Percentiles rank a stretch among this genome's conserved stretches.
Conservation (phyloP, 2,329 filamentous ascomycete genomes). For the Hypoxylon sp. region DNA sequence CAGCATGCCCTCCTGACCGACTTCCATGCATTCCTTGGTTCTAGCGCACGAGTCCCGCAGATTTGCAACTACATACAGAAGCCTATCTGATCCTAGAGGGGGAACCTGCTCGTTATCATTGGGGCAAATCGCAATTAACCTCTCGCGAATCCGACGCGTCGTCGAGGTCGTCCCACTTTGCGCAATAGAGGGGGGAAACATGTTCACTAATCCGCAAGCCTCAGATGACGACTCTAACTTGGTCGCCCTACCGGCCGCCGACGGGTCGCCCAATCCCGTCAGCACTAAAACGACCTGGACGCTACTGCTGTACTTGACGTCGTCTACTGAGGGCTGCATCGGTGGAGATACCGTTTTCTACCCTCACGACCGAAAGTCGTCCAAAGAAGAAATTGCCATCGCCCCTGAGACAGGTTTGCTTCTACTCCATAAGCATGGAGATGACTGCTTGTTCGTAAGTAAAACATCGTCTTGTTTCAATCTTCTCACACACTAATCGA, state of each 20-base stretch:
- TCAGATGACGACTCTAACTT: constrained; percentile 89
- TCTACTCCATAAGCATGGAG: constrained; percentile 87
- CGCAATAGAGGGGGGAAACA: background rate
- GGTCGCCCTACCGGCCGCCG: constrained; percentile 65
- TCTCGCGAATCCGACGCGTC: background rate
- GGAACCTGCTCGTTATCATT: constrained; percentile 1
- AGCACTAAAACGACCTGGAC: constrained; percentile 88
- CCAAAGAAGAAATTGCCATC: constrained; percentile 76
- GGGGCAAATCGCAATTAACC: background rate
- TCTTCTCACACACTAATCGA: constrained; percentile 42
- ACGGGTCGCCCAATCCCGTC: constrained; percentile 50
- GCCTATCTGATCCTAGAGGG: constrained; percentile 2
- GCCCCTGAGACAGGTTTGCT: constrained; percentile 85
- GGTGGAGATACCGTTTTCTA: constrained; percentile 96
- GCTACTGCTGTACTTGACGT: constrained; percentile 86
- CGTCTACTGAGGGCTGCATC: constrained; percentile 76
- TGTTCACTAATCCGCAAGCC: constrained; percentile 34
- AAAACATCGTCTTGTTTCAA: background rate
- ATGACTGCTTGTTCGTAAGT: constrained; percentile 82
- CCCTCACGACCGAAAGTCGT: constrained; percentile 70
- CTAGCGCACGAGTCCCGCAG: background rate
- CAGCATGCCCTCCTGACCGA: constrained; percentile 1
- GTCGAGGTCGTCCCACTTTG: constrained; percentile 6
- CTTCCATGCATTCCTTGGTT: background rate
- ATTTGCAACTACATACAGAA: background rate